These are phyloP conservation scores for Vanderwaltozyma polyspora DNA, from an alignment of 805 yeast species.

Conservation along the genomic window DNA sequence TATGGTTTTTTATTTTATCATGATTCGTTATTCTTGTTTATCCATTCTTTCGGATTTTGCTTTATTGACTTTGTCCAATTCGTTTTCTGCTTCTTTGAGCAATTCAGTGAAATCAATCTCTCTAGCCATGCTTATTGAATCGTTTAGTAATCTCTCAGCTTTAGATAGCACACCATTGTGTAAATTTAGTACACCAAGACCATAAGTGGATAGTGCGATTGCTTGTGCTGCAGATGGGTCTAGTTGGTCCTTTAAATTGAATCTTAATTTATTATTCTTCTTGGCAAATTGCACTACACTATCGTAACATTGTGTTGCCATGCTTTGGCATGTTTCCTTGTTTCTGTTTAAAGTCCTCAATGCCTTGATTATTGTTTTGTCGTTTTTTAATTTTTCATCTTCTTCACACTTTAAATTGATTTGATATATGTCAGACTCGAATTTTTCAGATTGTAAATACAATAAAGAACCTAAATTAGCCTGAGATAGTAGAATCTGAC, in stretches of 20 bases:
- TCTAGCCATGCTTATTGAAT: slow-evolving; percentile 59
- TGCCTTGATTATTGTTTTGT: slow-evolving; percentile 11
- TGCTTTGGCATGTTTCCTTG: slow-evolving; percentile 22
- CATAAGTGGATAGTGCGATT: slow-evolving; percentile 72
- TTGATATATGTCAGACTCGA: slow-evolving; percentile 36
- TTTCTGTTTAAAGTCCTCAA: slow-evolving; percentile 4
- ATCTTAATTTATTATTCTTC: slow-evolving; percentile 23
- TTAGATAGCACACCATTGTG: slow-evolving; percentile 44
- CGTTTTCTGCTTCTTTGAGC: slow-evolving; percentile 52
- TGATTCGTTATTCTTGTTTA: not conserved
- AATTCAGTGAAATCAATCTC: slow-evolving; percentile 56
- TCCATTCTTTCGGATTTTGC: slow-evolving; percentile 7
- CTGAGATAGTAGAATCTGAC: slow-evolving; percentile 51
- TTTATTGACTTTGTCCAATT: slow-evolving; percentile 37
- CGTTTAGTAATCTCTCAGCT: slow-evolving; percentile 53
- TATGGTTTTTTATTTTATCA: not conserved
- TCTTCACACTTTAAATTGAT: slow-evolving; percentile 21
- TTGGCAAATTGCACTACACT: slow-evolving; percentile 34
- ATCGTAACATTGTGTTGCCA: slow-evolving; percentile 32
- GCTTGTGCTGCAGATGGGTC: slow-evolving; percentile 45
- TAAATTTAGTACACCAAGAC: slow-evolving; percentile 69
- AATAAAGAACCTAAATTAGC: slow-evolving; percentile 61
- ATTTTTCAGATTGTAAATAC: slow-evolving; percentile 55
- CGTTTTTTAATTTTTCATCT: slow-evolving; percentile 11
- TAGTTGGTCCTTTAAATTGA: slow-evolving; percentile 26